A percentile compares a stretch with the other conserved stretches of the same genome.
These are phyloP conservation scores for Blastomyces gilchristii DNA, from an alignment of 2,329 filamentous ascomycete genomes.

Conservation along the genomic window DNA sequence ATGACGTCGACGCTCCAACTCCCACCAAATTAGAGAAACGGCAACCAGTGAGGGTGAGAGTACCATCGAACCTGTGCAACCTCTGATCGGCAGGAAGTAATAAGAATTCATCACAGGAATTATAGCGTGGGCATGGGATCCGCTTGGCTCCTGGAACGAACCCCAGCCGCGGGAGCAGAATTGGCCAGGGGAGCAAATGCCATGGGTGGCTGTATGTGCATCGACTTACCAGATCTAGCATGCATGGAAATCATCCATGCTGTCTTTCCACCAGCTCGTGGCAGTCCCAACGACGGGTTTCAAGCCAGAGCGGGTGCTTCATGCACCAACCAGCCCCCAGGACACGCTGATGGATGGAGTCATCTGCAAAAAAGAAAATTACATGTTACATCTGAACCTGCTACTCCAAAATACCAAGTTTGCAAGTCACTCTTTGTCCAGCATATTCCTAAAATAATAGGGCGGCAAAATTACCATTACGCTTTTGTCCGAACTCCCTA, in stretches of 20 bases:
- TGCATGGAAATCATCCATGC: background rate
- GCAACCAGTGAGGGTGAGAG: background rate
- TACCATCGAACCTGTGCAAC: background rate
- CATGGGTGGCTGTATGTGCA: slow-evolving; percentile 5
- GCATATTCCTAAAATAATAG: background rate
- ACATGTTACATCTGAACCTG: background rate
- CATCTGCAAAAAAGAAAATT: background rate
- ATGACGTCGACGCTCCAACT: background rate
- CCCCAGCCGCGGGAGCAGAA: slow-evolving; percentile 1
- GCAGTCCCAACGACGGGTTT: slow-evolving; percentile 4
- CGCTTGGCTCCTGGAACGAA: slow-evolving; percentile 2
- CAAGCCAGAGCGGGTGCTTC: background rate
- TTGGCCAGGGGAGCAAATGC: background rate
- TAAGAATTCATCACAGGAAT: background rate
- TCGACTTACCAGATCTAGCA: slow-evolving; percentile 3
- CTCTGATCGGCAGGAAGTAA: slow-evolving; percentile 2
- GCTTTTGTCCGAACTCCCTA: background rate
- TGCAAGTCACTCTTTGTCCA: background rate
- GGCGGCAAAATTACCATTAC: background rate
- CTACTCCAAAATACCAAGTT: slow-evolving; percentile 7
- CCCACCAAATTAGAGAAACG: background rate
- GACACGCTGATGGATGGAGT: background rate
- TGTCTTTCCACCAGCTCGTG: slow-evolving; percentile 6
- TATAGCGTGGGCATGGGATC: background rate
- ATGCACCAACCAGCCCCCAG: background rate